Conservation (phyloP, 2,329 filamentous ascomycete genomes). For the Colletotrichum lentis region DNA sequence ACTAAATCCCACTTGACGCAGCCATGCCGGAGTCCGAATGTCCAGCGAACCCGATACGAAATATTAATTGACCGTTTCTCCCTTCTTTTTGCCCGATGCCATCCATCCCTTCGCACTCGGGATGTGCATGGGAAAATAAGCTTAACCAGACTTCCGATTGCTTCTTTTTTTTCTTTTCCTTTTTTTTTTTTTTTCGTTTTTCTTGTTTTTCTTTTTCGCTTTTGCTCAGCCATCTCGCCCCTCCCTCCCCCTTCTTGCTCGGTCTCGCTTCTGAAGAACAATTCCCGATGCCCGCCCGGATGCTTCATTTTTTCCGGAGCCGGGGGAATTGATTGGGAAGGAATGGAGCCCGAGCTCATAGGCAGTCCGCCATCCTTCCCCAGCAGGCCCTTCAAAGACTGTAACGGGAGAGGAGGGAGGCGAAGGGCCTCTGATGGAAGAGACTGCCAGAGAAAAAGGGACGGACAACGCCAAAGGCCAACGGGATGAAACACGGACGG, state of each 20-base stretch:
- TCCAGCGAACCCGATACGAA: slow-evolving; percentile 16
- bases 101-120: neutral
- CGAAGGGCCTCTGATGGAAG: no score
- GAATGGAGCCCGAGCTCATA: neutral
- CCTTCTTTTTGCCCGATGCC: neutral
- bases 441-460: neutral
- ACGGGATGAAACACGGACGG: slow-evolving; percentile 12
- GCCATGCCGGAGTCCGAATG: slow-evolving; percentile 21
- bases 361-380: neutral
- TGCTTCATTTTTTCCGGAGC: neutral
- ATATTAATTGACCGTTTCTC: slow-evolving; percentile 28
- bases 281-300: neutral
- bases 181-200: slow-evolving; percentile 4
- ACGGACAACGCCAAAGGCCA: neutral
- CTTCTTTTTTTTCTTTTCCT: slow-evolving; percentile 4
- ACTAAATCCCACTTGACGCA: slow-evolving; percentile 34
- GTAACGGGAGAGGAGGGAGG: no score
- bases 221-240: neutral
- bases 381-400: no score
- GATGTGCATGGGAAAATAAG: slow-evolving; percentile 20
- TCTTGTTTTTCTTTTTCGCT: neutral
- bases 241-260: neutral
- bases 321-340: neutral
- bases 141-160: slow-evolving; percentile 35
- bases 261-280: neutral